A percentile compares a stretch with the other conserved stretches of the same genome.
phyloP scores from a whole-genome alignment of 192 early-diverging fungal genomes.

The Physocladia obscura region DNA sequence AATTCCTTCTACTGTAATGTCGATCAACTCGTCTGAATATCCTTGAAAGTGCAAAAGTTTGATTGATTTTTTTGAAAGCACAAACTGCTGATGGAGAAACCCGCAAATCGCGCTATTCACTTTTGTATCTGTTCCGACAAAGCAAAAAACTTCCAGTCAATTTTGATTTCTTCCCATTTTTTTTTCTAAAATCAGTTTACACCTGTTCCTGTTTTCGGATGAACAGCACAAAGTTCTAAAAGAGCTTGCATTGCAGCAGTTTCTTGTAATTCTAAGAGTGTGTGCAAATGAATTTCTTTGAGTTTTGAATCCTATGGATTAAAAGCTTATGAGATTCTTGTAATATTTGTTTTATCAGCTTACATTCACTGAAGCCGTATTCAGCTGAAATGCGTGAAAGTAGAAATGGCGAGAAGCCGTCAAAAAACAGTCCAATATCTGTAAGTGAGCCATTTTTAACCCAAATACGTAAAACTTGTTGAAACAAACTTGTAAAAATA shows the following conservation, averaged over 20 bases:
- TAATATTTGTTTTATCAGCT: background rate
- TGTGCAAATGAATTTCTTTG: conserved; percentile 28
- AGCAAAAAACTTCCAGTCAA: no score
- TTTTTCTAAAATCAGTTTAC: no score
- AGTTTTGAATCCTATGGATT: conserved; percentile 5
- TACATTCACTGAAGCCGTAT: background rate
- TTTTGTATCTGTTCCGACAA: background rate
- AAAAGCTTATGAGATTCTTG: no score
- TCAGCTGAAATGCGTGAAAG: conserved; percentile 7
- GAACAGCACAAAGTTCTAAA: conserved; percentile 5
- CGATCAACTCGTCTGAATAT: conserved; percentile 23
- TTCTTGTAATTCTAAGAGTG: conserved; percentile 33
- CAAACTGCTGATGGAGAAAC: conserved; percentile 43
- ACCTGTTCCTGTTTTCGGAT: background rate
- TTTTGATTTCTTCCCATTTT: no score
- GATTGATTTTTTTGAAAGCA: conserved; percentile 27
- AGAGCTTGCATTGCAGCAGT: conserved; percentile 23
- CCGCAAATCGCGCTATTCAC: background rate
- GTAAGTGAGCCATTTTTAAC: background rate
- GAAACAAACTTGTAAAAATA: conserved; percentile 24
- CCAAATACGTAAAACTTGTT: background rate
- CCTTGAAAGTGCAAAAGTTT: conserved; percentile 40
- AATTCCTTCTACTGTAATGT: conserved; percentile 25
- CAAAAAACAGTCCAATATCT: conserved; percentile 34
- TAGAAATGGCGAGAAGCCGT: conserved; percentile 15